A percentile compares a stretch with the other conserved stretches of the same genome.
Evolutionary conservation across 192 early-diverging fungal species (phyloP).

Genomic region (Funneliformis mosseae): DNA sequence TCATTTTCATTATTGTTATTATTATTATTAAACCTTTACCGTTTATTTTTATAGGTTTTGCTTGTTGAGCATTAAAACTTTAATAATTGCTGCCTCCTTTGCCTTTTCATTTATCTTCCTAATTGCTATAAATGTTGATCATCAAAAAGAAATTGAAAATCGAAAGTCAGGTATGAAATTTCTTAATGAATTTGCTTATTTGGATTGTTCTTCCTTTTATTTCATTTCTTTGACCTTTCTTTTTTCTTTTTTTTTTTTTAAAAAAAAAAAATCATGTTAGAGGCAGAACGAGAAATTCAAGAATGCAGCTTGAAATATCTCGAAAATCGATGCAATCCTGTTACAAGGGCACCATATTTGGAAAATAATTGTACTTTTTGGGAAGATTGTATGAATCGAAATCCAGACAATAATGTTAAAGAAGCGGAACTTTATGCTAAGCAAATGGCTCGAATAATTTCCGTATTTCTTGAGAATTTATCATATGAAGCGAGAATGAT

Average conservation of each 20-base stretch:
- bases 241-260: neutral
- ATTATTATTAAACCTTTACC: neutral
- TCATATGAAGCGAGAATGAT: neutral
- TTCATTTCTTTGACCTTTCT: neutral
- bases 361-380: slow-evolving; percentile 10
- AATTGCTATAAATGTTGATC: neutral
- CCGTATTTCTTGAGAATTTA: neutral
- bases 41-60: neutral
- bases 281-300: neutral
- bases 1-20: no score
- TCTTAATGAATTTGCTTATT: neutral
- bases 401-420: neutral
- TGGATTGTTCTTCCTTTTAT: neutral
- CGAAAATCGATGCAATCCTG: neutral
- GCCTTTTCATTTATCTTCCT: neutral
- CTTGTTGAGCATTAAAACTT: neutral
- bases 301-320: neutral
- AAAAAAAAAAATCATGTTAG: no score
- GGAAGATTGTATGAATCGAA: neutral
- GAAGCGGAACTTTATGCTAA: neutral
- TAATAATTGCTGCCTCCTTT: neutral
- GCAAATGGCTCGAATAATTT: slow-evolving; percentile 3
- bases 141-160: neutral
- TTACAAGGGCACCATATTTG: neutral
- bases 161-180: neutral